Evolutionary conservation across 169 alveolate genomes (phyloP), one percentile per base, ranked within the genome.

Genomic region (Condylostoma magnum): DNA sequence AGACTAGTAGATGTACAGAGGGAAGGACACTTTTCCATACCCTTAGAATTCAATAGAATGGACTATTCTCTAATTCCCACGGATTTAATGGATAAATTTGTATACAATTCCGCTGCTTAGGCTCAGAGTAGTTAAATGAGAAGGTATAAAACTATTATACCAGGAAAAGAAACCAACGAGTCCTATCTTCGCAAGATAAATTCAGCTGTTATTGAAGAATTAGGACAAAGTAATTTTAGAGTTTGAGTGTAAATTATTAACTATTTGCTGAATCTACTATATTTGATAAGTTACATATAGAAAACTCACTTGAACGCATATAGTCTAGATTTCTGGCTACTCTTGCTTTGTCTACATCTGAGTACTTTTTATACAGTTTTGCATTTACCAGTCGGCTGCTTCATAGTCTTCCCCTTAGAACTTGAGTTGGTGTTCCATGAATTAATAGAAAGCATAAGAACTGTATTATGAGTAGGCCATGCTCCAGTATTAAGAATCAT

Each of bases 1-100:
- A 47, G 86, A 46, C n/a, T 79, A 0, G 46, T 71, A 3, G 86
- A 79, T 66, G 66, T 69, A 8, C 75, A 79, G 50, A 48, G 86
- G 25, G 86, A 79, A 41, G 86, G 86, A 2, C 86, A 79, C 41
- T 72, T 51, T 31, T 22, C 67, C 15, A 63, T 48, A 38, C 60
- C 69, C 0, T 60, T 58, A 34, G 86, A 79, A 20, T 53, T 31
- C 47, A 57, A 58, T 41, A 37, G 86, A 33, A 41, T 79, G 36
- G 68, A 79, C 33, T 54, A 55, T 41, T 50, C 66, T 20, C 72
- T 63, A 48, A 55, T 79, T 60, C 86, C 86, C 18, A 43, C 28
- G 37, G 55, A 46, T 34, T 5, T 47, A 2, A 33, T 12, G 25
- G 71, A 15, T 0, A 58, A 30, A 33, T 15, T 37, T n/a, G 12